phyloP scores from a whole-genome alignment of 768 basidiomycete species.

The Termitomyces heimii region DNA sequence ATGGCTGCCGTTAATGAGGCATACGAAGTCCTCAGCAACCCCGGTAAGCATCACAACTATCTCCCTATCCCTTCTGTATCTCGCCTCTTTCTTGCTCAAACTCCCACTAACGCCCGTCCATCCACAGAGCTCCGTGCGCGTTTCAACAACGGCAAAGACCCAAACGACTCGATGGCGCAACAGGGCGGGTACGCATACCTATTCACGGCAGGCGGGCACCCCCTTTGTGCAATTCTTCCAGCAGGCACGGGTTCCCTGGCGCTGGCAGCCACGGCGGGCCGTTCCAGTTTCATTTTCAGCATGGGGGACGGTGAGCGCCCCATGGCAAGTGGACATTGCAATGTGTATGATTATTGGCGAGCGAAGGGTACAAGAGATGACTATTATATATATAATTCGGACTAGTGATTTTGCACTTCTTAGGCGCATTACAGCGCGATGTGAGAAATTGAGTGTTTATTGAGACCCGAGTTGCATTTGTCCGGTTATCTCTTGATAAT shows the following conservation, averaged over 20 bases:
- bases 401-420: not conserved
- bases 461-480: no score
- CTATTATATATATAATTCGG: not conserved
- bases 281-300: slow-evolving; percentile 6
- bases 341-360: not conserved
- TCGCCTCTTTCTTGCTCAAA: not conserved
- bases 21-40: slow-evolving; percentile 85
- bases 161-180: slow-evolving; percentile 77
- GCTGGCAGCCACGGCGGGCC: not conserved
- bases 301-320: not conserved
- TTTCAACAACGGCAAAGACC: slow-evolving; percentile 94
- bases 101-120: not conserved
- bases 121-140: slow-evolving; percentile 67
- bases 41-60: slow-evolving; percentile 38
- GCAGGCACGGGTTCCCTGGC: not conserved
- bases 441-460: no score
- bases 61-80: not conserved
- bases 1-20: slow-evolving; percentile 96
- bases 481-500: no score
- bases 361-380: not conserved
- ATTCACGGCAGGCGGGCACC: slow-evolving; percentile 38
- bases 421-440: no score
- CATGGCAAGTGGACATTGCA: not conserved
- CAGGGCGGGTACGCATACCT: slow-evolving; percentile 43
- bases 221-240: slow-evolving; percentile 66